These are phyloP conservation scores for Nothopassalora personata DNA, from an alignment of 2,329 filamentous ascomycete species.

Conservation along the genomic window DNA sequence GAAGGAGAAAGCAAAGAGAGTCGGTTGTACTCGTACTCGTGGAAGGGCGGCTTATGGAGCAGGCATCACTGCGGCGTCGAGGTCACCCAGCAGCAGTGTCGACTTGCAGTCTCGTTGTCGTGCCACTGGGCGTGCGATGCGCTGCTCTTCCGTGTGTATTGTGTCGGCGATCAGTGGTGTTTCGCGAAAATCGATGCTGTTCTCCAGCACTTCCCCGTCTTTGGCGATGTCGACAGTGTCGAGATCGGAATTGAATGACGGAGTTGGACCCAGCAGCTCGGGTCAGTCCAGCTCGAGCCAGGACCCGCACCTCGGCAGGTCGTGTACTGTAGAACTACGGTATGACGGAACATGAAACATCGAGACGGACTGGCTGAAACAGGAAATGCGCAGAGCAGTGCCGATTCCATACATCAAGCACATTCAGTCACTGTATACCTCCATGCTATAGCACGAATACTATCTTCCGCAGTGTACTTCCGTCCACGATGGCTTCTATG, in stretches of 20 bases:
- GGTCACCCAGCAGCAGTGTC: neutral
- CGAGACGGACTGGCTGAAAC: neutral
- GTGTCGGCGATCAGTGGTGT: no score
- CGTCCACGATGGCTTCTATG: constrained; percentile 38
- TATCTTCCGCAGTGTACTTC: neutral
- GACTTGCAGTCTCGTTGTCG: neutral
- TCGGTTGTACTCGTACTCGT: constrained; percentile 9
- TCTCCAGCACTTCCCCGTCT: neutral
- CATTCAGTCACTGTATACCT: neutral
- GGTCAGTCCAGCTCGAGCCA: neutral
- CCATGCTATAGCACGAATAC: neutral
- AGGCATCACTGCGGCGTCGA: constrained; percentile 6
- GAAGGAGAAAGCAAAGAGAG: neutral
- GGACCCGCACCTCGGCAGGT: neutral
- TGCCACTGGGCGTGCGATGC: no score
- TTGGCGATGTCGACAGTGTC: neutral
- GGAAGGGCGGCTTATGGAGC: neutral
- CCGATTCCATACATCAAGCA: neutral
- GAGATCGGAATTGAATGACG: neutral
- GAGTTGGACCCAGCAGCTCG: neutral
- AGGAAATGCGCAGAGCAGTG: neutral
- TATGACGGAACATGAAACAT: neutral
- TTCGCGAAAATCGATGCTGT: neutral
- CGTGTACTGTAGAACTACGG: neutral
- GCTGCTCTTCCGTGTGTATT: no score